Evolutionary conservation across 345 rosid genomes (phyloP).

Genomic region (Toxicodendron radicans): DNA sequence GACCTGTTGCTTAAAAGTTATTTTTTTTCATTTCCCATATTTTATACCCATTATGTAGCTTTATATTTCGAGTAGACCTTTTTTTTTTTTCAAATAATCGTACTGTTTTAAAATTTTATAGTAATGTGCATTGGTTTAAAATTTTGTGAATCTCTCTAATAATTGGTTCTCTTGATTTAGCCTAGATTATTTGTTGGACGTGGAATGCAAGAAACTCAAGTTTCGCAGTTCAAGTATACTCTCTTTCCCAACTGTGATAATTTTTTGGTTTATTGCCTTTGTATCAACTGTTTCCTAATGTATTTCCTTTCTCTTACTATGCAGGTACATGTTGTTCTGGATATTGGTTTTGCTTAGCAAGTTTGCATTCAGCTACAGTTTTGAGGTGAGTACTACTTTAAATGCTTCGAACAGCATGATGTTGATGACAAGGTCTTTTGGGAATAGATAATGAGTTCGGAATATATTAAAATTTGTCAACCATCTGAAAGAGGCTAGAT

Average conservation of each 20-base stretch:
- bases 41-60: not conserved
- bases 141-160: not conserved
- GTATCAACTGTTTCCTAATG: not conserved
- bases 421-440: not conserved
- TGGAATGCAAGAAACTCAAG: conserved; percentile 96
- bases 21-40: not conserved
- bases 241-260: conserved; percentile 23
- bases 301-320: conserved; percentile 17
- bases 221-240: conserved; percentile 80
- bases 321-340: conserved; percentile 87
- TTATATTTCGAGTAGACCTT: not conserved
- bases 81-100: not conserved
- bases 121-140: not conserved
- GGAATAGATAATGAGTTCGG: not conserved
- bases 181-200: conserved; percentile 84
- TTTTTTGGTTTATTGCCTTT: conserved; percentile 17
- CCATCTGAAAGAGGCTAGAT: no score
- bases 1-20: not conserved
- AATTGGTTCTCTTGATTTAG: conserved; percentile 42
- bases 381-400: conserved; percentile 60
- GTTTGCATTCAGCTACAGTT: conserved; percentile 75
- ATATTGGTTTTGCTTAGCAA: conserved; percentile 72
- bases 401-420: conserved; percentile 3
- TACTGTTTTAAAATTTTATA: not conserved
- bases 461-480: not conserved